Base-by-base conservation (phyloP, 179 eudicot species). In the Pouteria campechiana region DNA sequence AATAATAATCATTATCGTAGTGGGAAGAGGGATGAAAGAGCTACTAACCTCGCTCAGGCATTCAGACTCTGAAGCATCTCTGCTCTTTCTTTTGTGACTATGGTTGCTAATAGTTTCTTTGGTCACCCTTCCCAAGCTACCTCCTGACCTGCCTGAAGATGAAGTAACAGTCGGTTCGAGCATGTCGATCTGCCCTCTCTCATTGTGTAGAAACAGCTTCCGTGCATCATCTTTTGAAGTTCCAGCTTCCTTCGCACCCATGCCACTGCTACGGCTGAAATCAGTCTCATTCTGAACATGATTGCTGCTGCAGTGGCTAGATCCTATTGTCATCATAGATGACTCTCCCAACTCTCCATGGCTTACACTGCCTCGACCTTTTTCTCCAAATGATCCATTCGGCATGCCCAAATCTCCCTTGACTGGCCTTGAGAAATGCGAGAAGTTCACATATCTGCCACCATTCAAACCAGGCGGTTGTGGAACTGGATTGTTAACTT, bases 241-340 rank as follows among this genome's bases (percentile, higher is more conserved):
- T n/a, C n/a, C n/a, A n/a, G 6, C 11, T 30, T 27, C 31, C 25
- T 17, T 43, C 24, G 30, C 23, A 4, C 45, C 45, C 25, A 37
- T 12, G 11, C 41, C 58, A 33, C 41, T 4, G 12, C 52, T 55
- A 10, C 61, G 50, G 42, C 62, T 57, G 17, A 23, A 37, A 13
- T 48, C 55, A 42, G 37, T 25, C 3, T 43, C 60, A 16, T 35
- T 46, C 9, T 9, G 29, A 7, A 50, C 50, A 27, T 58, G 64
- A 44, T 58, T 58, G 45, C 64, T 58, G 5, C 57, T 57, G 37
- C 64, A 58, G 18, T 50, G 64, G 51, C 64, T 58, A 24, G 64
- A 58, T 6, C 45, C 51, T 0, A 58, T 29, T 16, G 64, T 58
- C 51, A 18, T 37, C 17, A 21, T 27, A 6, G 64, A 49, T 27